Conservation (phyloP, 768 basidiomycete species). For the Rhodotorula toruloides region DNA sequence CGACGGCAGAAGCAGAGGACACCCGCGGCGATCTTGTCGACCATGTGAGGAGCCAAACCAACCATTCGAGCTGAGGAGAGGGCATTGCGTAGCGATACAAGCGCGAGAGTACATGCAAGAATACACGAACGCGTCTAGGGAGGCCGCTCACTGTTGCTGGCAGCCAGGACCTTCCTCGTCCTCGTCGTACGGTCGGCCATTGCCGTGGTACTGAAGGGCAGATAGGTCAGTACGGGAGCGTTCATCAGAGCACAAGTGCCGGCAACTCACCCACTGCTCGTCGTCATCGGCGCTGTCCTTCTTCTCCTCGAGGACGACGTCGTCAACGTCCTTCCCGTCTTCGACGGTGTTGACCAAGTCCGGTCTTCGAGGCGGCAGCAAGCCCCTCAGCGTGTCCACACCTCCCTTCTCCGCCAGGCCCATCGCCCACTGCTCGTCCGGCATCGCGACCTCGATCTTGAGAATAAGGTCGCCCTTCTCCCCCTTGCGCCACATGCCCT, state of each 20-base stretch:
- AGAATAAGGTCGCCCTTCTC: constrained; percentile 73
- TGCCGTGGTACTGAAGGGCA: constrained; percentile 9
- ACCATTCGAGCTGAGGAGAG: too few species aligned
- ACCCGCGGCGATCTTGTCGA: too few species aligned
- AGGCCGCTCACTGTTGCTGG: constrained; percentile 1
- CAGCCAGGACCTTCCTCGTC: constrained; percentile 3
- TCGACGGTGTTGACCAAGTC: constrained; percentile 67
- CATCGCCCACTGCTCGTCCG: constrained; percentile 67
- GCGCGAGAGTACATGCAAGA: too few species aligned
- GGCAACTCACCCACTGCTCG: constrained; percentile 6
- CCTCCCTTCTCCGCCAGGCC: constrained; percentile 59
- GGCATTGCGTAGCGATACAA: background rate
- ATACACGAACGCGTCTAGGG: background rate
- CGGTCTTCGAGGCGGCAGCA: constrained; percentile 71
- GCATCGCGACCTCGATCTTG: constrained; percentile 83
- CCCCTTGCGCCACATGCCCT: constrained; percentile 80
- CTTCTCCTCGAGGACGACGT: constrained; percentile 21
- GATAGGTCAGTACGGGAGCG: too few species aligned
- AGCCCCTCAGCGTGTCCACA: constrained; percentile 57
- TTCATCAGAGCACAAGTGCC: too few species aligned
- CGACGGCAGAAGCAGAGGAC: too few species aligned
- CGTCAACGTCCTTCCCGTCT: constrained; percentile 68
- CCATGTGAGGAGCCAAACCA: too few species aligned
- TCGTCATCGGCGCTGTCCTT: constrained; percentile 11
- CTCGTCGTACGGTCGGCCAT: constrained; percentile 1